Conservation (phyloP, 2,329 filamentous ascomycete genomes). For the Scytalidium sp. region DNA sequence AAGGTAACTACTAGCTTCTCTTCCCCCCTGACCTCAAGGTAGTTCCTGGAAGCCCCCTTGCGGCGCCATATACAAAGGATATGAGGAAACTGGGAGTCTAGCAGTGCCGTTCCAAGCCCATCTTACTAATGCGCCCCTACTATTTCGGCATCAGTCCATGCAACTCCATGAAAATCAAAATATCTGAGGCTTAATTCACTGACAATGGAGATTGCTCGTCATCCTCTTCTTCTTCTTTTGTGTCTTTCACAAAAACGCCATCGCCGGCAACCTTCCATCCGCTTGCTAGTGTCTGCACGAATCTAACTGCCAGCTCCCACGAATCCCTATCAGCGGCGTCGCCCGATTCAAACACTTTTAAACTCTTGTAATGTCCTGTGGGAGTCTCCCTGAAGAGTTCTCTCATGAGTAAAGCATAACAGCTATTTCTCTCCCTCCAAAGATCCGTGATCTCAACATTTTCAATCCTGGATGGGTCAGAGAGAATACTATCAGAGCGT, state of each 20-base stretch:
- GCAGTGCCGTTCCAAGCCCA: constrained; percentile 25
- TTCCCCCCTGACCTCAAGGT: neutral
- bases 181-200: constrained; percentile 15
- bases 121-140: constrained; percentile 18
- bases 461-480: constrained; percentile 23
- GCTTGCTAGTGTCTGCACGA: constrained; percentile 31
- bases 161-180: neutral
- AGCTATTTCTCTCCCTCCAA: constrained; percentile 27
- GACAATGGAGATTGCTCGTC: constrained; percentile 18
- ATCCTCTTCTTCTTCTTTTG: constrained; percentile 8
- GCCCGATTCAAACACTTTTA: constrained; percentile 48
- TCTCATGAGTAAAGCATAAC: constrained; percentile 24
- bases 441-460: constrained; percentile 25
- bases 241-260: constrained; percentile 40
- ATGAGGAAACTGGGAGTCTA: constrained; percentile 20
- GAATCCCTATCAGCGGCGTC: constrained; percentile 42
- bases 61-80: constrained; percentile 13
- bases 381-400: constrained; percentile 25
- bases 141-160: constrained; percentile 11
- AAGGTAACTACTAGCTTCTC: neutral
- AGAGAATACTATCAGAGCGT: constrained; percentile 29
- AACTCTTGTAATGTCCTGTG: constrained; percentile 36
- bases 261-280: constrained; percentile 42
- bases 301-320: constrained; percentile 44
- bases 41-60: neutral